Evolutionary conservation across 129 eudicot genomes (phyloP), one percentile per base, ranked within the genome.

Genomic region (Silybum marianum): DNA sequence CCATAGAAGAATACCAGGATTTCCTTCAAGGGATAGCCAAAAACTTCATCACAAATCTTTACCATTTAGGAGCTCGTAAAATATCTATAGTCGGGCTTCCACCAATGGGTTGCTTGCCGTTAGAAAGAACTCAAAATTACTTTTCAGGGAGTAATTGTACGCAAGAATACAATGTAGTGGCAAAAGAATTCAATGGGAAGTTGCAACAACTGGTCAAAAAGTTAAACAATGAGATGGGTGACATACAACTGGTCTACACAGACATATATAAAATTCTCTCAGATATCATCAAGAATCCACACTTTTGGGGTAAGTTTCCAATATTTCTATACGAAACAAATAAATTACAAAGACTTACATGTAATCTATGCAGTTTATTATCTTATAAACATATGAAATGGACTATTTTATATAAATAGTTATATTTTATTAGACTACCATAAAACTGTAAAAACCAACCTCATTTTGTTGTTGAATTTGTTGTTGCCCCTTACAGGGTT

Each of bases 71-170:
- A 86, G 98, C 95, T 34, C 87, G 98, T 16, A 91, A 91, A 69
- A 84, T 94, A 48, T 89, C 97, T 18, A 54, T 94, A 54, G 85
- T 85, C 13, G 97, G 98, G 30, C 91, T 94, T 81, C 93, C 97
- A 69, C 98, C 98, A 46, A 94, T 94, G 92, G 98, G 97, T 7
- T 94, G 98, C 66, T 81, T 94, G 81, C 98, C 98, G 6, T 46
- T 91, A 65, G 92, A 91, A 79, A 87, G 97, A 82, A 82, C 92
- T 36, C 69, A 70, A 77, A 85, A 89, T 69, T 2, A 88, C 18
- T 12, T 84, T 2, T 34, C 23, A 14, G 84, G 84, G 76, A 72
- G 84, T 46, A 39, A 25, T 0, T 94, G 98, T 36, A 80, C 79
- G 75, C 88, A 86, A 36, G 80, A 60, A n/a, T 94, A 94, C 87